These are phyloP conservation scores for Dichotomocladium elegans DNA, from an alignment of 371 early-diverging fungal genomes.

Conservation along the genomic window DNA sequence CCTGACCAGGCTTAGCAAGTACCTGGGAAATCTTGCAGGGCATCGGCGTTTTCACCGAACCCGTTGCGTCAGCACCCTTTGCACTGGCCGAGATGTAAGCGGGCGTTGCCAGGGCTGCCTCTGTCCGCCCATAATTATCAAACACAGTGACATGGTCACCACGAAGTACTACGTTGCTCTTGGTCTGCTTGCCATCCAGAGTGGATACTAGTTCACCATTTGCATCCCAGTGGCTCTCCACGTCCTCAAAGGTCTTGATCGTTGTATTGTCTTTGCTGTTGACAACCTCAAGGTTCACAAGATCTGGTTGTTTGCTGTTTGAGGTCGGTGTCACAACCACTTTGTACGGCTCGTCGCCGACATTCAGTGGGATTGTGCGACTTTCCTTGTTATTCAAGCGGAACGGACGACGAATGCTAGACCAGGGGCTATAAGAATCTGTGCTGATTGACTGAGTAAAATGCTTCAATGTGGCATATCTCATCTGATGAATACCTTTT, in stretches of 20 bases:
- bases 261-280: conserved; percentile 16
- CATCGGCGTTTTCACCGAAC: conserved; percentile 90
- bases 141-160: conserved; percentile 65
- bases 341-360: conserved; percentile 24
- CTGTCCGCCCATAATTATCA: conserved; percentile 51
- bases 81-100: conserved; percentile 45
- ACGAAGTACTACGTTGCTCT: conserved; percentile 57
- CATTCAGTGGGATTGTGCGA: conserved; percentile 29
- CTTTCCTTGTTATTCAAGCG: conserved; percentile 53
- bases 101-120: conserved; percentile 62
- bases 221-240: conserved; percentile 24
- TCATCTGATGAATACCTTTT: conserved; percentile 13
- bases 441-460: neutral
- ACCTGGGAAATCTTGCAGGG: conserved; percentile 94
- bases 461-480: neutral
- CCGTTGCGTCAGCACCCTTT: conserved; percentile 49
- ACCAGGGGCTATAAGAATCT: conserved; percentile 64
- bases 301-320: conserved; percentile 6
- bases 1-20: conserved; percentile 74
- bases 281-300: conserved; percentile 28
- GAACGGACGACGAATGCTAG: conserved; percentile 43
- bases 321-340: conserved; percentile 21
- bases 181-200: conserved; percentile 55
- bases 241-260: conserved; percentile 23
- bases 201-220: conserved; percentile 52